Evolutionary conservation across 495 filamentous ascomycete species (phyloP).

Genomic region (Neurospora terricola): DNA sequence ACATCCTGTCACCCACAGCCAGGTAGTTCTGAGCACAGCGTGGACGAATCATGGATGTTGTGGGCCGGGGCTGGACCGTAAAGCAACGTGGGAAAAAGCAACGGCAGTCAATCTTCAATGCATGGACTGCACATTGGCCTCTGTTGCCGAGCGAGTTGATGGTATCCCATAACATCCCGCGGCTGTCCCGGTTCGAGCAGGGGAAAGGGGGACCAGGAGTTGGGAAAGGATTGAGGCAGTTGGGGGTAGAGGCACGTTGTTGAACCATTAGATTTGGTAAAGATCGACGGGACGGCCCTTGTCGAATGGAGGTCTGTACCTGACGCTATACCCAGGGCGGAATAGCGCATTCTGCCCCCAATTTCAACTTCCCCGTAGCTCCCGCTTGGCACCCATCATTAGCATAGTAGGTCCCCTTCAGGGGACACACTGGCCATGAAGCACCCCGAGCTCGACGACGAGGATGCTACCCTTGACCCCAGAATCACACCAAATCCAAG

Average conservation of each 20-base stretch:
- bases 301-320: neutral
- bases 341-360: slow-evolving; percentile 1
- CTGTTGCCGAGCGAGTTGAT: neutral
- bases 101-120: neutral
- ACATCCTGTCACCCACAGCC: neutral
- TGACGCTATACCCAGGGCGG: slow-evolving; percentile 1
- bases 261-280: slow-evolving; percentile 1
- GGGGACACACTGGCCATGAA: neutral
- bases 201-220: no score
- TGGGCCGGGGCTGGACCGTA: neutral
- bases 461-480: neutral
- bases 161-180: no score
- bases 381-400: neutral
- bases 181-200: no score
- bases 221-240: no score
- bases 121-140: neutral
- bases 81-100: no score
- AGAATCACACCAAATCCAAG: neutral
- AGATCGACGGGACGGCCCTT: slow-evolving; percentile 5
- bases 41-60: neutral
- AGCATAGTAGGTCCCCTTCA: neutral
- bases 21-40: neutral
- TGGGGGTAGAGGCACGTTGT: no score
- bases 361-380: neutral
- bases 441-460: neutral